Conservation (phyloP, 148 eudicot species). For the Silene conica region DNA sequence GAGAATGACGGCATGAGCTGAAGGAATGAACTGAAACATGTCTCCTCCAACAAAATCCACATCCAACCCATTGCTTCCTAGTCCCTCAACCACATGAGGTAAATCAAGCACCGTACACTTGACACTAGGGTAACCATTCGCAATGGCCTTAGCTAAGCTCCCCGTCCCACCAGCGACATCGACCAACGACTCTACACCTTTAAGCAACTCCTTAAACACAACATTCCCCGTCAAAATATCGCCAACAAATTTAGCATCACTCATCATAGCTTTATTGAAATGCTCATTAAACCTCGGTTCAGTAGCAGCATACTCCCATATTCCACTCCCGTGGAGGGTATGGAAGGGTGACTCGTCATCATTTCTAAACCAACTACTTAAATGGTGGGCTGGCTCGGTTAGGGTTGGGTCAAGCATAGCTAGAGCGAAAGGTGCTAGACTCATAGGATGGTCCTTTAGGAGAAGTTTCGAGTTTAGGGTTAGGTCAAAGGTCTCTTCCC, state of each 20-base stretch:
- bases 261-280: constrained; percentile 35
- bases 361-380: constrained; percentile 25
- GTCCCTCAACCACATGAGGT: constrained; percentile 33
- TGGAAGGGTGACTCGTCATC: constrained; percentile 21
- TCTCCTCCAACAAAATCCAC: constrained; percentile 37
- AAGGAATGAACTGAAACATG: constrained; percentile 38
- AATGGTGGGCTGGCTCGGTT: constrained; percentile 17
- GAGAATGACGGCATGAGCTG: constrained; percentile 31
- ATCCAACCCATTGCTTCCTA: constrained; percentile 17
- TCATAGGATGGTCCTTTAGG: constrained; percentile 21
- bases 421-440: constrained; percentile 16
- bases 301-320: constrained; percentile 27
- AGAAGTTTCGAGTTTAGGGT: constrained; percentile 28
- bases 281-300: constrained; percentile 6
- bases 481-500: constrained; percentile 17
- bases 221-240: constrained; percentile 6
- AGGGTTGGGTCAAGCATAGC: constrained; percentile 20
- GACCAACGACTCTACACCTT: constrained; percentile 30
- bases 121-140: constrained; percentile 28
- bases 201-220: constrained; percentile 19
- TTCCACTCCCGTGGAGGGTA: constrained; percentile 17
- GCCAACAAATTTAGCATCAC: constrained; percentile 29
- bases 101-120: constrained; percentile 39
- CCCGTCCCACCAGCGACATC: constrained; percentile 45
- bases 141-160: constrained; percentile 28